These are phyloP conservation scores for Aegilops longissima DNA, from an alignment of 176 grass and related monocot genomes.

Conservation along the genomic window DNA sequence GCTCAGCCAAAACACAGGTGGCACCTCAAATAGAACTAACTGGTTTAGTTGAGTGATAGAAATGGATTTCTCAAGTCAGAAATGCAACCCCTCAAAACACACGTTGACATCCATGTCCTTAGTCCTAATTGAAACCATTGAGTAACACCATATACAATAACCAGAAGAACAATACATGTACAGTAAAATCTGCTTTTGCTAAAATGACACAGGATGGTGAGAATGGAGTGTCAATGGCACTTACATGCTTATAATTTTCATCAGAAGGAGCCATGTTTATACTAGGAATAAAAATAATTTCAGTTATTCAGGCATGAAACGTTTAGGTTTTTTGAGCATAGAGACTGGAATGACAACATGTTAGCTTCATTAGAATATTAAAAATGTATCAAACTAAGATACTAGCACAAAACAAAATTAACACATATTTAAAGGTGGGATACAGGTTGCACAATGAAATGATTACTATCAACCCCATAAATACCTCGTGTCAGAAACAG, in stretches of 20 bases:
- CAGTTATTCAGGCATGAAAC: neutral
- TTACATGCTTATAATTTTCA: neutral
- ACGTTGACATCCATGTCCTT: neutral
- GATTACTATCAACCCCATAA: neutral
- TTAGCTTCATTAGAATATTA: neutral
- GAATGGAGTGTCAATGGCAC: neutral
- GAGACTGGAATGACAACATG: neutral
- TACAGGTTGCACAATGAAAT: neutral
- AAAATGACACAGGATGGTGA: slow-evolving; percentile 9
- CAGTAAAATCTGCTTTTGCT: neutral
- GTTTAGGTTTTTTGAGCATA: slow-evolving; percentile 7
- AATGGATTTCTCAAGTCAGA: neutral
- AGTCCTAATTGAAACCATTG: neutral
- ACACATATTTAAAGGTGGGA: neutral
- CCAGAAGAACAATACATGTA: neutral
- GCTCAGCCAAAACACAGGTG: neutral
- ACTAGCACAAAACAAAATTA: neutral
- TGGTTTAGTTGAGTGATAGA: neutral
- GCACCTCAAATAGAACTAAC: neutral
- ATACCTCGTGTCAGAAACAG: slow-evolving; percentile 70
- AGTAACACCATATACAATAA: neutral
- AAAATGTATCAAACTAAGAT: neutral
- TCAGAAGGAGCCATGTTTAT: slow-evolving; percentile 2
- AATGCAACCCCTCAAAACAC: neutral
- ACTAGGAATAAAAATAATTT: neutral